Conservation (phyloP, 176 grass and related monocot genomes). For the Carex kokanica region DNA sequence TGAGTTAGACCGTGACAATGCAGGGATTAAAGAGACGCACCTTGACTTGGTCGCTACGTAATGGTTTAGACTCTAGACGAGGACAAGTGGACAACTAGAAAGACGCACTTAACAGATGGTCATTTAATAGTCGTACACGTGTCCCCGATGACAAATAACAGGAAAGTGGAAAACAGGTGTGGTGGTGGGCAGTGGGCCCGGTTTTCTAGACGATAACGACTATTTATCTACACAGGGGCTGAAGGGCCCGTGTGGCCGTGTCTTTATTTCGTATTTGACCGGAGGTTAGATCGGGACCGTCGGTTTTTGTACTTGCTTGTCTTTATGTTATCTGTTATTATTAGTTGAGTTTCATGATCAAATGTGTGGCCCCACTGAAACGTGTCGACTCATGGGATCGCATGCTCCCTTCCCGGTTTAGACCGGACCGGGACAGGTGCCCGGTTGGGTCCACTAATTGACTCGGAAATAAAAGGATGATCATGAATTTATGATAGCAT, state of each 20-base stretch:
- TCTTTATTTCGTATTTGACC: constrained; percentile 1
- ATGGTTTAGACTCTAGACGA: no score
- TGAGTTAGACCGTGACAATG: background rate
- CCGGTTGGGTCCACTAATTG: background rate
- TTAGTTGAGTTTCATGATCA: background rate
- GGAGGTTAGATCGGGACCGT: background rate
- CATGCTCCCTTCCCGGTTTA: background rate
- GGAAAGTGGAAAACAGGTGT: background rate
- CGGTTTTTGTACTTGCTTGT: background rate
- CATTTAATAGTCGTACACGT: background rate
- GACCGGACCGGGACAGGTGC: background rate
- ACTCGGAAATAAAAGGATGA: background rate
- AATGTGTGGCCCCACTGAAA: background rate
- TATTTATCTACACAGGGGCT: background rate
- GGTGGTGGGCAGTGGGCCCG: background rate
- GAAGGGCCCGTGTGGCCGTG: background rate
- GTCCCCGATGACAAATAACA: constrained; percentile 8
- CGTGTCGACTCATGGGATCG: background rate
- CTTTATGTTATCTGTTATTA: background rate
- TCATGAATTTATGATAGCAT: background rate
- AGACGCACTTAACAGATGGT: background rate
- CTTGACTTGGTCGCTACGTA: constrained; percentile 19
- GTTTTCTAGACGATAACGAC: constrained; percentile 18
- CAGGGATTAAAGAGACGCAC: background rate
- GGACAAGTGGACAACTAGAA: background rate